Evolutionary conservation across 2,329 filamentous ascomycete genomes (phyloP).

Genomic region (Cladosporium cucumerinum): DNA sequence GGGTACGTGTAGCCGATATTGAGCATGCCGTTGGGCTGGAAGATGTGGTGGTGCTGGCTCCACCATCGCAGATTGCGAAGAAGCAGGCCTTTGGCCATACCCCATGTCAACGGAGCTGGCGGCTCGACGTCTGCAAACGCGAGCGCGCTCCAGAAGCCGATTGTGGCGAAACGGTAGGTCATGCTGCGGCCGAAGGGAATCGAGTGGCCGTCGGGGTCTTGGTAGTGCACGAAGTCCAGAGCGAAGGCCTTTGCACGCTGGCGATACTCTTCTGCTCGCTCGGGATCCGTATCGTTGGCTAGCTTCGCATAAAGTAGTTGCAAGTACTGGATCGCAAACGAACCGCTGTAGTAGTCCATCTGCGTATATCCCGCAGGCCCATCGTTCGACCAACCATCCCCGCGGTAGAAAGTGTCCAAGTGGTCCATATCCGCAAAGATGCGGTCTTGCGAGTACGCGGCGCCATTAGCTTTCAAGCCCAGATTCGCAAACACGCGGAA

Average conservation of each 20-base stretch:
- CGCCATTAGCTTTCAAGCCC: constrained; percentile 71
- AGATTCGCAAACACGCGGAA: constrained; percentile 82
- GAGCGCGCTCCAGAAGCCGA: constrained; percentile 76
- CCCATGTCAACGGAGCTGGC: constrained; percentile 70
- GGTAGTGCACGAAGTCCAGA: constrained; percentile 71
- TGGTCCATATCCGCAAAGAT: constrained; percentile 74
- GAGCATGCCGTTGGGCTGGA: constrained; percentile 70
- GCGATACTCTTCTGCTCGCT: constrained; percentile 66
- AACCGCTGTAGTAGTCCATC: constrained; percentile 83
- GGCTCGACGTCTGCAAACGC: constrained; percentile 73
- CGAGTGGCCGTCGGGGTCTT: constrained; percentile 65
- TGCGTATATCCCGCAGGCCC: constrained; percentile 75
- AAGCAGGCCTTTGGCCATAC: constrained; percentile 72
- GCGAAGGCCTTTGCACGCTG: constrained; percentile 64
- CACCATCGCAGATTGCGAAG: constrained; percentile 75
- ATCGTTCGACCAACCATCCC: constrained; percentile 75
- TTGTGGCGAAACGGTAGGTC: constrained; percentile 81
- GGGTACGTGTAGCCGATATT: constrained; percentile 75
- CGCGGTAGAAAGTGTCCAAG: constrained; percentile 77
- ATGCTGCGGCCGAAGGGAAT: constrained; percentile 76
- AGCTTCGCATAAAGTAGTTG: constrained; percentile 74
- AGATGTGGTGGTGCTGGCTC: constrained; percentile 71
- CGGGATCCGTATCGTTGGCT: constrained; percentile 61
- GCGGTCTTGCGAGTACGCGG: constrained; percentile 64
- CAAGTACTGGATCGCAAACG: constrained; percentile 76